Evolutionary conservation across 176 grass and related monocot species (phyloP), one percentile per base, ranked within the genome.

Genomic region (Cenchrus purpureus): DNA sequence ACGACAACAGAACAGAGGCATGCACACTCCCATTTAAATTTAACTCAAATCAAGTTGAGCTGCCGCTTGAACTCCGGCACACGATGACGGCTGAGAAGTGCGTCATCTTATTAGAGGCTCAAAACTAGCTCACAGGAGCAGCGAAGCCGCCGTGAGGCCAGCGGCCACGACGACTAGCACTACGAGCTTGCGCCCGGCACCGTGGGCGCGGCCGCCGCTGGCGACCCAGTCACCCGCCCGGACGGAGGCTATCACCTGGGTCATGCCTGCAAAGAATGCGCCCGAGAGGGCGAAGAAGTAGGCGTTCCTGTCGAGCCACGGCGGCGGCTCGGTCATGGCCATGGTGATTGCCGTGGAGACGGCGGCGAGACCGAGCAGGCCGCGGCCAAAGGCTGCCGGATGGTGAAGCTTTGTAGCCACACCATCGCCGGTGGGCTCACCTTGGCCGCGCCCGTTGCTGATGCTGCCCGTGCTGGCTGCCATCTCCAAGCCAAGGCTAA

Each of bases 241-340:
- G 44, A 45, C 44, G 13, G 28, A 1, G 0, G 52, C 50, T 50
- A 22, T 5, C 6, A 74, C 49, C 72, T 55, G 50, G 14, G 50
- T 1, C 12, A 55, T 4, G 6, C 72, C 72, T 50, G 50, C 13
- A 15, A 74, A 52, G 50, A 74, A 74, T 6, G 13, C 3, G 0
- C 7, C 72, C 3, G 11, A 52, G 22, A 74, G 2, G 6, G 72
- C 12, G 7, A 74, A 2, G 16, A 8, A 34, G 73, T 42, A 58
- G 29, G 12, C 13, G 1, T 14, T 37, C 64, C 5, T 40, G 64
- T 66, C 32, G 32, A 34, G 32, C 32, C 1, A n/a, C n/a, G n/a
- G n/a, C n/a, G n/a, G n/a, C 68, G 87, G 28, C 84, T 81, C 76
- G 89, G 40, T 85, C 43, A 88, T 81, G 81, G 85, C 80, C 13